Base-by-base conservation (phyloP, 108 stramenopile species). In the Fragilariopsis cylindrus region DNA sequence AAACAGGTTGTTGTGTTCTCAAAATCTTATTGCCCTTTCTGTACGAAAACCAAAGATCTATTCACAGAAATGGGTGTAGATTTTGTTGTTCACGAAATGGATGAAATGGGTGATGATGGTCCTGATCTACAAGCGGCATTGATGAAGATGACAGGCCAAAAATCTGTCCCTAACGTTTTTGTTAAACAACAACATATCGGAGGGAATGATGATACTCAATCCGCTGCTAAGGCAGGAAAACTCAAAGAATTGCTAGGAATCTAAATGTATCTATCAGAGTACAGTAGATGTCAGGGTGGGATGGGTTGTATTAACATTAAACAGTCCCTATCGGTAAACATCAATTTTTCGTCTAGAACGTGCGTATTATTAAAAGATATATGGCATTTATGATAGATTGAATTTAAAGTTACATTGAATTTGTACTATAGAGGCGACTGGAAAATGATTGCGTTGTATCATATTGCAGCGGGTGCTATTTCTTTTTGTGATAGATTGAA, bases 121-220 rank as follows among this genome's bases (percentile, higher is more conserved):
- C 77, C 80, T 40, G 86, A 76, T 7, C 69, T 96, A 16, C 92
- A 92, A 63, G 72, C 57, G 19, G 77, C 81, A 7, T 77, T 95
- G 48, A 48, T 80, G 18, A 58, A 79, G 48, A 76, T 84, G 69
- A 90, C 87, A 2, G 88, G 85, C 1, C 94, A 95, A 81, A 78
- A 82, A 50, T 90, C 90, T 48, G 94, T 95, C 6, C 94, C 94
- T 30, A 92, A 88, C 75, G 91, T 95, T 5, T 95, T 88, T 72
- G 84, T 95, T 69, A 88, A 90, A 60, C 86, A 86, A 52, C 60
- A 90, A 57, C 91, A 92, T 70, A 69, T 95, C 50, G 94, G 94
- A 57, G 94, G 94, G 52, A 91, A 90, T 67, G 88, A 88, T 75
- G 88, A 85, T 58, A 84, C 88, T 5, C 94, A 92, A 75, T 85